Percentiles rank a stretch among this genome's conserved stretches.
These are phyloP conservation scores for Retiboletus flavoniger DNA, from an alignment of 1,284 basidiomycete genomes.

Conservation along the genomic window DNA sequence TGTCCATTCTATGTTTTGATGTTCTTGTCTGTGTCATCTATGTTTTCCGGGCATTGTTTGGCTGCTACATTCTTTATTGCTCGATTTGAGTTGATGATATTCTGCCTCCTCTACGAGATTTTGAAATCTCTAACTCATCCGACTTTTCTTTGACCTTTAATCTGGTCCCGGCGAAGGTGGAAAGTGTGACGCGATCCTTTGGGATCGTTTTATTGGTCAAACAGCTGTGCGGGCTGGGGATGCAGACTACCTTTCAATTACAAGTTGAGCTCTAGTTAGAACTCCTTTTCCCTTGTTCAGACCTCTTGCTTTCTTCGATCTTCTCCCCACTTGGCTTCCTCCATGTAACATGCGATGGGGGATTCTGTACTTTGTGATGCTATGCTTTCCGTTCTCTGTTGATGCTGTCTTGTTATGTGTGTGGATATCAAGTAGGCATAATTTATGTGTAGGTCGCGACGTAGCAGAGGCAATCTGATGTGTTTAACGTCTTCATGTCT, in stretches of 20 bases:
- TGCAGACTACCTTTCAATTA: slow-evolving; percentile 23
- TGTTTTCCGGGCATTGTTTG: slow-evolving; percentile 11
- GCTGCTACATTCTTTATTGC: slow-evolving; percentile 2
- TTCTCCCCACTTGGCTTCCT: not conserved
- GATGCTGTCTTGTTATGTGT: slow-evolving; percentile 4
- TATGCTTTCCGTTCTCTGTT: slow-evolving; percentile 6
- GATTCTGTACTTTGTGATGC: not conserved
- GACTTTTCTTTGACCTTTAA: slow-evolving; percentile 47
- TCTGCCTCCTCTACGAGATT: slow-evolving; percentile 27
- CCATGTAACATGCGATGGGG: not conserved
- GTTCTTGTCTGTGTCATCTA: slow-evolving; percentile 12
- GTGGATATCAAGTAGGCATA: not conserved
- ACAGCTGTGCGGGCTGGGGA: slow-evolving; percentile 32
- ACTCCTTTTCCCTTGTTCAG: not conserved
- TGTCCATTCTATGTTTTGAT: slow-evolving; percentile 7
- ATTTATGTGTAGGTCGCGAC: slow-evolving; percentile 7
- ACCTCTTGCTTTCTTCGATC: not conserved
- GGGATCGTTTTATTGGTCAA: slow-evolving; percentile 47
- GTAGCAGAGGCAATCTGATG: not conserved
- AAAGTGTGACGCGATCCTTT: slow-evolving; percentile 30
- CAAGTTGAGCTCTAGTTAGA: slow-evolving; percentile 10
- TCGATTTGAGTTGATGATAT: slow-evolving; percentile 28
- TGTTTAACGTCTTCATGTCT: not conserved
- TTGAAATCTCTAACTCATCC: slow-evolving; percentile 18
- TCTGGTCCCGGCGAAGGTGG: slow-evolving; percentile 33